Evolutionary conservation across 257 asterid genomes (phyloP).

Genomic region (Solanum gandarillasii): DNA sequence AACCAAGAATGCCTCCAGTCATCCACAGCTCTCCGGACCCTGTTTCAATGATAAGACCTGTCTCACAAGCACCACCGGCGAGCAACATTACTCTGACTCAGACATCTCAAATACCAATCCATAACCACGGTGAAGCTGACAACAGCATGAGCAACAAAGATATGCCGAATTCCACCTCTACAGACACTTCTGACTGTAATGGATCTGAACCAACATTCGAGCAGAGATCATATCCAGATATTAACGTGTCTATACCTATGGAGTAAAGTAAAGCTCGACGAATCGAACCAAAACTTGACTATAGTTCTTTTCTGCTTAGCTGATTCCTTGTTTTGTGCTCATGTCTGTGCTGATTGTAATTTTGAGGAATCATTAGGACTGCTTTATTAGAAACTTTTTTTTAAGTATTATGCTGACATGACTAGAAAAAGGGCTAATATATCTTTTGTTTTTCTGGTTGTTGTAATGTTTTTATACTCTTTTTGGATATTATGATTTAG

Average conservation of each 20-base stretch:
- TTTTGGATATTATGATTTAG: not conserved
- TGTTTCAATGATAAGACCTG: conserved; percentile 40
- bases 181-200: conserved; percentile 50
- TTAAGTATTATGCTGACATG: not conserved
- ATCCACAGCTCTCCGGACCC: conserved; percentile 30
- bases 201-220: conserved; percentile 33
- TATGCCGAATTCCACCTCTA: conserved; percentile 36
- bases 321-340: not conserved
- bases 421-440: not conserved
- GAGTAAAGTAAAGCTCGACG: conserved; percentile 15
- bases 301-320: not conserved
- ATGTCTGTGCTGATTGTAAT: not conserved
- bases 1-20: conserved; percentile 23
- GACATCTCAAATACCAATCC: conserved; percentile 30
- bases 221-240: conserved; percentile 66
- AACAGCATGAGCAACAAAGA: conserved; percentile 38
- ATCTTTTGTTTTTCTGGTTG: not conserved
- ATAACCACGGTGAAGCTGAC: conserved; percentile 35
- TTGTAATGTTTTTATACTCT: not conserved
- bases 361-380: not conserved
- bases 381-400: not conserved
- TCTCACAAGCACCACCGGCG: conserved; percentile 50
- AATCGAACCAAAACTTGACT: not conserved
- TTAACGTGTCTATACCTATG: conserved; percentile 43
- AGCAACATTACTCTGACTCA: conserved; percentile 15